A percentile compares a stretch with the other conserved stretches of the same genome.
Evolutionary conservation across 2,329 filamentous ascomycete species (phyloP).

Genomic region (Ceratocystis smalleyi): DNA sequence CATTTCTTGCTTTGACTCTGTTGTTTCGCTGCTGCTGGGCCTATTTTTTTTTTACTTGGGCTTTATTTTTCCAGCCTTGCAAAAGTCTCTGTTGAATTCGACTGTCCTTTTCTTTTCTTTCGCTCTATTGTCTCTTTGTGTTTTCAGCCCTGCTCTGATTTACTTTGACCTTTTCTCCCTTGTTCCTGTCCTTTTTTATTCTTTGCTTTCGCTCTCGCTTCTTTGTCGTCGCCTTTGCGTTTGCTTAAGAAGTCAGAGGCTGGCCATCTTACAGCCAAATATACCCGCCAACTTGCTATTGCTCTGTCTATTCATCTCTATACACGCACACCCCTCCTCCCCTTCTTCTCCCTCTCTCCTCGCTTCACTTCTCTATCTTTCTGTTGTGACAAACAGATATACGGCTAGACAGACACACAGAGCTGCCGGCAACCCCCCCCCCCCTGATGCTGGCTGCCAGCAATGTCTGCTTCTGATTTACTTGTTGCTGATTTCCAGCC

Average conservation of each 20-base stretch:
- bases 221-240: background rate
- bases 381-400: background rate
- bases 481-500: slow-evolving; percentile 21
- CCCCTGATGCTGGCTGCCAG: background rate
- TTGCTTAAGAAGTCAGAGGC: background rate
- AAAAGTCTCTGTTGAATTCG: too few relatives aligned
- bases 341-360: background rate
- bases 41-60: too few relatives aligned
- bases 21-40: too few relatives aligned
- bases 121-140: too few relatives aligned
- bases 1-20: too few relatives aligned
- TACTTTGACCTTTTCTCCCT: too few relatives aligned
- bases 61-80: too few relatives aligned
- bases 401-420: background rate
- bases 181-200: background rate
- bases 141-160: too few relatives aligned
- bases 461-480: slow-evolving; percentile 3
- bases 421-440: background rate
- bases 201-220: background rate
- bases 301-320: background rate
- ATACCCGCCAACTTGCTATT: background rate
- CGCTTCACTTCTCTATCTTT: background rate
- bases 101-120: too few relatives aligned
- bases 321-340: background rate
- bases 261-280: background rate